Evolutionary conservation across 495 filamentous ascomycete genomes (phyloP).

Genomic region (Daldinia bambusicola): DNA sequence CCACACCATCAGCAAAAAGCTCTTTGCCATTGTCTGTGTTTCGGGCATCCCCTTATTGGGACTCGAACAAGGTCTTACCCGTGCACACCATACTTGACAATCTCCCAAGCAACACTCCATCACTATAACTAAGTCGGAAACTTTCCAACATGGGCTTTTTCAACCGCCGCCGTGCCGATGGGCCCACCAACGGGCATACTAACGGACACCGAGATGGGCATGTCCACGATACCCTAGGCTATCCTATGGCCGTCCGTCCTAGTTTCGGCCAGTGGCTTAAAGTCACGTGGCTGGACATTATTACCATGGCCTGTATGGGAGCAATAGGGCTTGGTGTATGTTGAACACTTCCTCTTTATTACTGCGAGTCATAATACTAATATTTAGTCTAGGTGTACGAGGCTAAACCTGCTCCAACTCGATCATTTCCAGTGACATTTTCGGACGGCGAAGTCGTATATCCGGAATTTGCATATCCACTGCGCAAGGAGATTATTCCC

Average conservation of each 20-base stretch:
- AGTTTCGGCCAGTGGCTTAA: conserved; percentile 67
- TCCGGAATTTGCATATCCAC: conserved; percentile 69
- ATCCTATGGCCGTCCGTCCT: conserved; percentile 55
- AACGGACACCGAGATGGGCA: conserved; percentile 28
- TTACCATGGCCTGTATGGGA: conserved; percentile 67
- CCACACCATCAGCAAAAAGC: background rate
- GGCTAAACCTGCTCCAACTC: conserved; percentile 64
- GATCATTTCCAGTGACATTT: conserved; percentile 68
- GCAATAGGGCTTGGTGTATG: conserved; percentile 67
- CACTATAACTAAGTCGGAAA: background rate
- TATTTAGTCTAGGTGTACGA: conserved; percentile 59
- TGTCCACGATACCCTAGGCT: conserved; percentile 34
- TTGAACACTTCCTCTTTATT: conserved; percentile 13
- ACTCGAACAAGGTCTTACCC: background rate
- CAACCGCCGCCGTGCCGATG: conserved; percentile 37
- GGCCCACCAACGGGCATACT: conserved; percentile 6
- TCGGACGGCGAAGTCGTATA: conserved; percentile 68
- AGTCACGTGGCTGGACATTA: conserved; percentile 65
- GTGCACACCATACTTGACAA: background rate
- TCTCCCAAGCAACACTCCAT: background rate
- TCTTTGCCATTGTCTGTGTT: background rate
- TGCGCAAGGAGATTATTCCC: conserved; percentile 70
- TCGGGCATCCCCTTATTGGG: conserved; percentile 4
- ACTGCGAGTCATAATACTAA: conserved; percentile 8
- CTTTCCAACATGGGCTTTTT: conserved; percentile 45